Base-by-base conservation (phyloP, 163 green algal species). In the Scenedesmus sp. region DNA sequence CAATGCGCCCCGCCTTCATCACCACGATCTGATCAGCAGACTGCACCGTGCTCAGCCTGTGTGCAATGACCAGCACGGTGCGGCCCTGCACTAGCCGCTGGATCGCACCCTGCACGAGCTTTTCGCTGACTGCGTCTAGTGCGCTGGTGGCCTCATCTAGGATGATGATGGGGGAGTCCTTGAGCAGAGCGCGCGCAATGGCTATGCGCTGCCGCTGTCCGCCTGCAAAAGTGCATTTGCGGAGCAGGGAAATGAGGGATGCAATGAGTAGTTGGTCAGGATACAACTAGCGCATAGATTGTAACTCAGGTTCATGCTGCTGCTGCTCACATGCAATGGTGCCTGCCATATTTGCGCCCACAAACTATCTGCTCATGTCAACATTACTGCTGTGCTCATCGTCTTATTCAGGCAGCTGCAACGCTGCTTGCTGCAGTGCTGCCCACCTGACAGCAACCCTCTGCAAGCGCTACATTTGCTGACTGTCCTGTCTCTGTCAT, bases 71-170 rank as follows among this genome's bases (percentile, higher is more conserved):
- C 34, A 98, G 89, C 60, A 98, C 95, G 2, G 97, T 98, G 60
- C 97, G 93, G 0, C 95, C 96, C 79, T 92, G 23, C 55, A 97
- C 93, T 57, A 98, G 93, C 52, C 95, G 94, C 76, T 96, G 93
- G 12, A 98, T 94, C 16, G 96, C 97, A 82, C 95, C 87, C 89
- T 97, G 90, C 77, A 93, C 92, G 54, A 96, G 90, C 84, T 92
- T 91, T 92, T 95, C 94, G 83, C 91, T 94, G 23, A 95, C 90
- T 73, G 91, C 90, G 91, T 96, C 94, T 54, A 97, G 93, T 13
- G 95, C 94, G 20, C 64, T 93, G 0, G 97, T 99, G 57, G 97
- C 97, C 93, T 99, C 97, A 91, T 99, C 98, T 84, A 99, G 95
- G 23, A 99, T 95, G 66, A 98, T 93, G 64, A 98, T 94, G 23